Evolutionary conservation across 768 basidiomycete genomes (phyloP), one percentile per base, ranked within the genome.

Genomic region (Candolleomyces efflorescens): DNA sequence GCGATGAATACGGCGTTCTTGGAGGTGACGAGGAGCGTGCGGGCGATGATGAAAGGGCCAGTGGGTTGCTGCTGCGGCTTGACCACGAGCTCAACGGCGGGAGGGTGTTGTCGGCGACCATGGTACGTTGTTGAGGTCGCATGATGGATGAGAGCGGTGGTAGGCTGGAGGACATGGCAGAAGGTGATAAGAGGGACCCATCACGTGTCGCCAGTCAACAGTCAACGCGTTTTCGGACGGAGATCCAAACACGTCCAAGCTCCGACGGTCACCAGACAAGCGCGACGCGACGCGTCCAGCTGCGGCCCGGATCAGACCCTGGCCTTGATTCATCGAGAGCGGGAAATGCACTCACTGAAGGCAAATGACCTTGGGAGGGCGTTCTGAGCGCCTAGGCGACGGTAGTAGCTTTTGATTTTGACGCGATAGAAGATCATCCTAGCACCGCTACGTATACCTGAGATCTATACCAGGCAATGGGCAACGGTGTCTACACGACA

Each of bases 221-320:
- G 66, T 75, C 71, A 79, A 78, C 76, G 75, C 75, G 75, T 75
- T 76, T 77, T 73, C 54, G 58, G 44, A 64, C 74, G 72, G 72
- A 73, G 74, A 62, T 68, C 65, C 5, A 65, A 71, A 53, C 59
- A 38, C 54, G 41, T 53, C 26, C 41, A 50, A 59, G 63, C 70
- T 70, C 73, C 72, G 71, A 65, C 53, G 62, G 59, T 64, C 67
- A 64, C 60, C 62, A 24, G 46, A 26, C 24, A 36, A 51, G 24
- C 49, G 49, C 53, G 64, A 71, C 72, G 69, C 69, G 69, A 63
- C 67, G 23, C 44, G 70, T 73, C 46, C 27, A 38, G 13, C 32
- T n/a, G 10, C 27, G 26, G 15, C 15, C 47, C 15, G 15, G 47
- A 17, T 52, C 50, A n/a, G 12, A 52, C 15, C 10, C 36, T 17